Conservation (phyloP, 192 early-diverging fungal genomes). For the Mycoemilia scoparia region DNA sequence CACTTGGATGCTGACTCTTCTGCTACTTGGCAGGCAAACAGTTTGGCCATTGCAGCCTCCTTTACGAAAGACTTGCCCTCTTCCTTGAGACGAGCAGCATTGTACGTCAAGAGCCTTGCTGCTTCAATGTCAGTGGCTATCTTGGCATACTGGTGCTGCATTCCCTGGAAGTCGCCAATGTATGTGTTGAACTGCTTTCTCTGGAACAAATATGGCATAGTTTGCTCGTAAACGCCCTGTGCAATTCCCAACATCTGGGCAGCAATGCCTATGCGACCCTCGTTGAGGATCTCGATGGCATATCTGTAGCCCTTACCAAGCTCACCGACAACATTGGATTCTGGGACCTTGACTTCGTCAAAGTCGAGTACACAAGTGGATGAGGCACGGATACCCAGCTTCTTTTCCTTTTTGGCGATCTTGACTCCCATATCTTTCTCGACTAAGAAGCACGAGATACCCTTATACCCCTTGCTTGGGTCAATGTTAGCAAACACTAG, state of each 20-base stretch:
- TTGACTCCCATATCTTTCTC: conserved; percentile 82
- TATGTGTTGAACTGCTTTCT: conserved; percentile 77
- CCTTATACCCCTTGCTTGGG: conserved; percentile 82
- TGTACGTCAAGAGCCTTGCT: conserved; percentile 88
- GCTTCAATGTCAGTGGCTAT: conserved; percentile 91
- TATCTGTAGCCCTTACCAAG: conserved; percentile 96
- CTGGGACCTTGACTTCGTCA: conserved; percentile 80
- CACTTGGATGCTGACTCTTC: conserved; percentile 72
- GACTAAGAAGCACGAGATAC: conserved; percentile 92
- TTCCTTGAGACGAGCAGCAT: conserved; percentile 89
- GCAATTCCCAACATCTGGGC: conserved; percentile 96
- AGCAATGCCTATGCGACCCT: conserved; percentile 95
- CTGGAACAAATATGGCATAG: conserved; percentile 83
- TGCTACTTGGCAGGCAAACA: conserved; percentile 88
- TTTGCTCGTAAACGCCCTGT: conserved; percentile 78
- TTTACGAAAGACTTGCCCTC: conserved; percentile 77
- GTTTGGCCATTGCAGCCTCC: conserved; percentile 97
- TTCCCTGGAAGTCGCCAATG: conserved; percentile 80
- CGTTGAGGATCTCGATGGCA: conserved; percentile 95
- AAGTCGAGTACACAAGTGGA: conserved; percentile 88
- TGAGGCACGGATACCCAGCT: conserved; percentile 93
- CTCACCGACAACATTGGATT: conserved; percentile 73
- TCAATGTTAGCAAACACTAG: conserved; percentile 97
- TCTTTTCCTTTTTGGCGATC: conserved; percentile 91
- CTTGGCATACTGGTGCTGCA: conserved; percentile 66